Percentiles rank a stretch among this genome's conserved stretches.
Evolutionary conservation across 2,329 filamentous ascomycete species (phyloP).

Genomic region (Penicillium sp.): DNA sequence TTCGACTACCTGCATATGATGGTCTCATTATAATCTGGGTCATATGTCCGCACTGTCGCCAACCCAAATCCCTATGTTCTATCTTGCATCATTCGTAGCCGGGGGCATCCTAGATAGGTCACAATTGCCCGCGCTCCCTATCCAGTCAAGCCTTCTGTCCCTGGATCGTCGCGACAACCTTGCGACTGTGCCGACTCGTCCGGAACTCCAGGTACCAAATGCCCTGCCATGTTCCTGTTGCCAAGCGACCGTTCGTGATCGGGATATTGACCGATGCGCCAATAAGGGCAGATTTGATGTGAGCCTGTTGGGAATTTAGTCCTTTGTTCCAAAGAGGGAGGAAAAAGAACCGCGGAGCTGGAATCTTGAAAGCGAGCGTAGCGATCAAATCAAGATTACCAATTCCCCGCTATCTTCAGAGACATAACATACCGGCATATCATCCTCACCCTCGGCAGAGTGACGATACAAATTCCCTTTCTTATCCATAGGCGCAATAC

Average conservation of each 20-base stretch:
- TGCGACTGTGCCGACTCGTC: constrained; percentile 63
- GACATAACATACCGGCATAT: constrained; percentile 65
- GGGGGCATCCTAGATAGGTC: constrained; percentile 3
- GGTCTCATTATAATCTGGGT: constrained; percentile 2
- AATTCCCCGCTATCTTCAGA: background rate
- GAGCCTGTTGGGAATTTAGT: constrained; percentile 47
- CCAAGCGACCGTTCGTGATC: constrained; percentile 74
- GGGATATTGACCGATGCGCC: constrained; percentile 85
- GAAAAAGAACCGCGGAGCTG: background rate
- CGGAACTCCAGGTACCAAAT: constrained; percentile 95
- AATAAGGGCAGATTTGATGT: constrained; percentile 83
- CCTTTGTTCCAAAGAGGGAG: background rate
- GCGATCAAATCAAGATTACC: background rate
- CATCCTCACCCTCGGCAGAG: constrained; percentile 75
- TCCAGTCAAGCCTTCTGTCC: constrained; percentile 55
- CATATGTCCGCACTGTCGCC: constrained; percentile 1
- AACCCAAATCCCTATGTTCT: background rate
- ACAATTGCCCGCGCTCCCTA: constrained; percentile 12
- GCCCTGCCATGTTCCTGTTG: constrained; percentile 55
- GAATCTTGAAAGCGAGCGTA: background rate
- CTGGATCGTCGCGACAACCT: constrained; percentile 86
- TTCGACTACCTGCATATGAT: constrained; percentile 4
- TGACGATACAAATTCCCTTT: constrained; percentile 74
- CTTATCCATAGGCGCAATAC: constrained; percentile 74
- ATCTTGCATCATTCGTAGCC: background rate